phyloP scores from a whole-genome alignment of 768 basidiomycete genomes.

The Coprinopsis cinerea region DNA sequence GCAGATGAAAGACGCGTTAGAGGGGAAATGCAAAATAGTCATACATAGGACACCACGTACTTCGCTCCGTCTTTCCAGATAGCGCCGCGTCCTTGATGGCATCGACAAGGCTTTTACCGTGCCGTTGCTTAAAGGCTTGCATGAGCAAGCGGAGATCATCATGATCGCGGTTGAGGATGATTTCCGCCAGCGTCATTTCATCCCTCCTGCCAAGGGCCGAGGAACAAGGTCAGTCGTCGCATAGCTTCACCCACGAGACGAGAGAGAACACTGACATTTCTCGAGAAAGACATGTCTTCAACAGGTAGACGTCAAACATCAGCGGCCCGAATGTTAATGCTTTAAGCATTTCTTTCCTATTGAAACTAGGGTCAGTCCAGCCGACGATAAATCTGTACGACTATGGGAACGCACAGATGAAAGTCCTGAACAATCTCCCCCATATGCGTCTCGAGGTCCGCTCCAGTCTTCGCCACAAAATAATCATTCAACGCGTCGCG shows the following conservation, averaged over 20 bases:
- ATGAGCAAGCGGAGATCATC: conserved; percentile 29
- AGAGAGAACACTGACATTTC: conserved; percentile 19
- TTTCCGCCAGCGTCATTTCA: conserved; percentile 31
- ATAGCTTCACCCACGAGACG: not conserved
- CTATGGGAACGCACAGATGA: conserved; percentile 26
- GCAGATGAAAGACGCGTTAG: not conserved
- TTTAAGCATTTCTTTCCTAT: conserved; percentile 19
- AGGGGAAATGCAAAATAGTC: not conserved
- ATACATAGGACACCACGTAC: conserved; percentile 18
- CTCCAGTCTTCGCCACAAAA: conserved; percentile 25
- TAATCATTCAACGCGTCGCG: conserved; percentile 31
- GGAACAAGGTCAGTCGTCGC: not conserved
- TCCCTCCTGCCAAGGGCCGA: too few species aligned
- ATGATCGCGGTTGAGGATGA: conserved; percentile 32
- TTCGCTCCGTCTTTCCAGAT: conserved; percentile 25
- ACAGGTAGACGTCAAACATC: conserved; percentile 32
- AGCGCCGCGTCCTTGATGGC: conserved; percentile 28
- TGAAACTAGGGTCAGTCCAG: not conserved
- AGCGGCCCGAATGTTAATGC: conserved; percentile 34
- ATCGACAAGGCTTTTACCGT: conserved; percentile 23
- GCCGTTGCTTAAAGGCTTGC: conserved; percentile 24
- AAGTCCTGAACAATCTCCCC: conserved; percentile 22
- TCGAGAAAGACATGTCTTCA: conserved; percentile 24
- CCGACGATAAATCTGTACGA: not conserved
- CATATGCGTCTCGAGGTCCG: conserved; percentile 23